A percentile compares a stretch with the other conserved stretches of the same genome.
These are phyloP conservation scores for Ambispora gerdemannii DNA, from an alignment of 192 early-diverging fungal species.

Conservation along the genomic window DNA sequence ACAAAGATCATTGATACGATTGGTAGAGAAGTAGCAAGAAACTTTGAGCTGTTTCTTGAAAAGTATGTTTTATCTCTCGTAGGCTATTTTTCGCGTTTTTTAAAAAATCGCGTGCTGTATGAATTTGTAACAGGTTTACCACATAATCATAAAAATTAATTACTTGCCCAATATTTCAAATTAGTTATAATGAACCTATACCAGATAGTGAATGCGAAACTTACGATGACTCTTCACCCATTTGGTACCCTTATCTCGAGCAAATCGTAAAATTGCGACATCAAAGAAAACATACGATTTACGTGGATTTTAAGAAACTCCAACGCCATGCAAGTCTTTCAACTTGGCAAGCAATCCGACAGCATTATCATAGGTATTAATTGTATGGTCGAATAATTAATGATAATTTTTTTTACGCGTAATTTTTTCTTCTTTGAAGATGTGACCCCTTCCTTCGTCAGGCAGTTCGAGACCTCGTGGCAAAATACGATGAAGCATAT, in stretches of 20 bases:
- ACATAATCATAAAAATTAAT: too few relatives aligned
- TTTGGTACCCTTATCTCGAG: constrained; percentile 65
- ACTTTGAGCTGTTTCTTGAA: constrained; percentile 71
- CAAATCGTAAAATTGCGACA: constrained; percentile 61
- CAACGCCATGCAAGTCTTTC: constrained; percentile 51
- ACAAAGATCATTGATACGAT: constrained; percentile 63
- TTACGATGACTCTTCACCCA: constrained; percentile 2
- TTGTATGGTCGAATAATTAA: neutral
- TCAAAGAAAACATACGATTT: constrained; percentile 62
- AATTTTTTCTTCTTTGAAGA: constrained; percentile 21
- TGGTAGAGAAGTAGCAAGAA: constrained; percentile 60
- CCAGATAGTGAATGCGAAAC: neutral
- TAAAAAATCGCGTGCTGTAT: too few relatives aligned
- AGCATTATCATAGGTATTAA: constrained; percentile 73
- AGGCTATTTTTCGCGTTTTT: neutral
- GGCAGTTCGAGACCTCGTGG: constrained; percentile 79
- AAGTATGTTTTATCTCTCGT: constrained; percentile 44
- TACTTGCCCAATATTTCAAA: too few relatives aligned
- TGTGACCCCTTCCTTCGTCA: constrained; percentile 83
- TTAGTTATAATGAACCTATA: too few relatives aligned
- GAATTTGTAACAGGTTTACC: too few relatives aligned
- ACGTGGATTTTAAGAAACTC: constrained; percentile 68
- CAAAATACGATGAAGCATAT: constrained; percentile 65
- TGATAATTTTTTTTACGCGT: neutral
- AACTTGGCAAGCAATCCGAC: constrained; percentile 58